Conservation (phyloP, 345 rosid genomes). For the Ailanthus altissimus region DNA sequence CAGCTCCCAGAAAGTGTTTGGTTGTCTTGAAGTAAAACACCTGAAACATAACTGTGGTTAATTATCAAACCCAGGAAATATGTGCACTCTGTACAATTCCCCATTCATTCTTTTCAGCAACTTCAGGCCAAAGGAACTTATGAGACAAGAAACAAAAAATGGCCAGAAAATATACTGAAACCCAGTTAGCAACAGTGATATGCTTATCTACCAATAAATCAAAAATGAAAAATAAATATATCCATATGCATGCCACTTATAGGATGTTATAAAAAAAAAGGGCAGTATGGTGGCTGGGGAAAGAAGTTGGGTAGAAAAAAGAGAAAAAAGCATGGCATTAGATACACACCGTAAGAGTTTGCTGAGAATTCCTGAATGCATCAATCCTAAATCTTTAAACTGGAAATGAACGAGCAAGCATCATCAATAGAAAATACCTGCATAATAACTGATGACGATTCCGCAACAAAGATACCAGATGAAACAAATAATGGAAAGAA, state of each 20-base stretch:
- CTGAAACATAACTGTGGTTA: slow-evolving; percentile 24
- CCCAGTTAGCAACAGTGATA: neutral
- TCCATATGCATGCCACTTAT: neutral
- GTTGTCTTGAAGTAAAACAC: slow-evolving; percentile 43
- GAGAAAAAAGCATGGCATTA: neutral
- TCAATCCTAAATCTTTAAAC: neutral
- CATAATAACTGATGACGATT: slow-evolving; percentile 57
- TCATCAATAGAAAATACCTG: slow-evolving; percentile 48
- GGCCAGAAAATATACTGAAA: neutral
- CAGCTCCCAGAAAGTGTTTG: slow-evolving; percentile 36
- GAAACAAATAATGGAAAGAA: slow-evolving; percentile 81
- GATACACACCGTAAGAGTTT: neutral
- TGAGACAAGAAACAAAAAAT: neutral
- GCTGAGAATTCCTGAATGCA: neutral
- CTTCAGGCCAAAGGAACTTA: neutral
- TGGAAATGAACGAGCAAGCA: neutral
- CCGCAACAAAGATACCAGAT: slow-evolving; percentile 72
- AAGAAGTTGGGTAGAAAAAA: neutral
- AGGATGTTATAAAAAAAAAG: neutral
- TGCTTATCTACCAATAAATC: neutral
- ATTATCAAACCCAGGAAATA: slow-evolving; percentile 7
- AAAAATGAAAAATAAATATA: neutral
- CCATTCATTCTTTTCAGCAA: neutral
- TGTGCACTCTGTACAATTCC: neutral
- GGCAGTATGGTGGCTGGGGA: neutral